Evolutionary conservation across 2,329 filamentous ascomycete species (phyloP), one percentile per base, ranked within the genome.

Genomic region (Diaporthe sp.): DNA sequence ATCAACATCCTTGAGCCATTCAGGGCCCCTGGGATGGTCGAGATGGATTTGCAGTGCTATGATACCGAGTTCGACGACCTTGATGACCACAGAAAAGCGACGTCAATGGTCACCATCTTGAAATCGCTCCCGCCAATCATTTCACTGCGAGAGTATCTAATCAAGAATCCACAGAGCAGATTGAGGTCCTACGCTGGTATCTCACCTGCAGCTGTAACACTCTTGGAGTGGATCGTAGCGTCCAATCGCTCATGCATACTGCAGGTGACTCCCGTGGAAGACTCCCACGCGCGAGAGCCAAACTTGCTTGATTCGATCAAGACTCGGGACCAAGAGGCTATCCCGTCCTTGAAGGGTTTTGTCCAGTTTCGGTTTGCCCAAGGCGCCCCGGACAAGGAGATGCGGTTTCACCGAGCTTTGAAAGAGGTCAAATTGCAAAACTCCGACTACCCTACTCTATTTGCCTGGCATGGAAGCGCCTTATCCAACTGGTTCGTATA

Each of bases 171-270:
- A 3, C 82, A 84, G 4, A 80, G 78, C 3, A 78, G 77, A 2
- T 81, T 93, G 32, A 80, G 82, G 4, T 84, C 82, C 53, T 85
- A 84, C 76, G 85, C 89, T 30, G 84, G 87, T 25, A 87, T 98
- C 13, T 89, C 92, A 0, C 89, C 90, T 2, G 89, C 93, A 9
- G 90, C 92, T 0, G 83, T 94, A 4, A 89, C 91, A 27, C 82
- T 97, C 0, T 84, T 98, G 27, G 89, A 94, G 69, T 98, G 96
- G 96, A 94, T 98, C 75, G 90, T 98, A 73, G 94, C 95, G 0
- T 97, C 95, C 0, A 98, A 98, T 79, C 88, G 94, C 59, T 96
- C 96, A 0, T 96, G 93, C 78, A 97, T 98, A 75, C 87, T 96
- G 59, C 92, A 96, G 77, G 92, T 97, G 22, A 75, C 42, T 25